A percentile compares a stretch with the other conserved stretches of the same genome.
Evolutionary conservation across 495 filamentous ascomycete species (phyloP).

Genomic region (Aspergillus panamensis): DNA sequence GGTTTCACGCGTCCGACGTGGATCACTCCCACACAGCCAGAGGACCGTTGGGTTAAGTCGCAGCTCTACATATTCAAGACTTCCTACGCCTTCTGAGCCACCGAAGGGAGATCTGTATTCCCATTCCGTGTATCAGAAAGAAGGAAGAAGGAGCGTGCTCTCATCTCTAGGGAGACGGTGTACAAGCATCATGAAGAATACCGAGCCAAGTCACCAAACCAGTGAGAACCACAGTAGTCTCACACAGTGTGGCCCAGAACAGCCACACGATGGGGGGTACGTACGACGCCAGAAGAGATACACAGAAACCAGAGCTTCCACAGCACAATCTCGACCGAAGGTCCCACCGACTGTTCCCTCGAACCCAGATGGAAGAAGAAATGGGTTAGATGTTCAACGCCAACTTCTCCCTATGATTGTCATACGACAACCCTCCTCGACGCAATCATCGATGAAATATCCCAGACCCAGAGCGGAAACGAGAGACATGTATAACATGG

Average conservation of each 20-base stretch:
- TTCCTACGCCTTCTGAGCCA: constrained; percentile 19
- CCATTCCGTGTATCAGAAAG: constrained; percentile 16
- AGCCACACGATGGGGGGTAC: no score
- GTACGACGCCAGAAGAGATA: no score
- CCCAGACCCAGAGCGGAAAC: not conserved
- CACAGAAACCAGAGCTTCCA: no score
- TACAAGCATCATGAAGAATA: not conserved
- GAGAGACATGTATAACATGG: not conserved
- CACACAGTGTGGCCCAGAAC: not conserved
- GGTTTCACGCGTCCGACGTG: constrained; percentile 1
- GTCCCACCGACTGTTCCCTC: no score
- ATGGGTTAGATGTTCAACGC: not conserved
- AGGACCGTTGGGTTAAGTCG: not conserved
- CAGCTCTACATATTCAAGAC: constrained; percentile 11
- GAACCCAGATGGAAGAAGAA: not conserved
- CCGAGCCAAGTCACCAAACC: not conserved
- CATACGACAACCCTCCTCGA: not conserved
- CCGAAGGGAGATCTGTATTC: constrained; percentile 15
- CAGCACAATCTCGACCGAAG: no score
- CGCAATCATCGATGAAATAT: not conserved
- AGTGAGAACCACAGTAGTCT: not conserved
- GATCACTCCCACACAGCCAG: constrained; percentile 1
- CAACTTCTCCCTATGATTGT: not conserved
- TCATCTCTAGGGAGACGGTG: constrained; percentile 14
- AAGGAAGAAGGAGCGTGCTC: constrained; percentile 18